These are phyloP conservation scores for Geopyxis carbonaria DNA, from an alignment of 495 filamentous ascomycete species.

Conservation along the genomic window DNA sequence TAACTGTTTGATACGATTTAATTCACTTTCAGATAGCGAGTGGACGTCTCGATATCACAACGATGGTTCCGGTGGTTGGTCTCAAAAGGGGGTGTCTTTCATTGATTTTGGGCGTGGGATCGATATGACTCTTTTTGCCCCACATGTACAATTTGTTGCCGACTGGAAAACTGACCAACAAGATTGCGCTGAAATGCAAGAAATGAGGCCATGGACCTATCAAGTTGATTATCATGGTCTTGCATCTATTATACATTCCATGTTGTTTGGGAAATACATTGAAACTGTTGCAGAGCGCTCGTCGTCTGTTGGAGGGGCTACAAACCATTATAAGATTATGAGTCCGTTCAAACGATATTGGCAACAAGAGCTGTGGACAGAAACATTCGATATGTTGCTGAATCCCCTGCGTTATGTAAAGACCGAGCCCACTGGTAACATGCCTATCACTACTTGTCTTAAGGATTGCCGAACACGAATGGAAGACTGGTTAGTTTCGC, in stretches of 20 bases:
- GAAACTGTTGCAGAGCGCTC: slow-evolving; percentile 48
- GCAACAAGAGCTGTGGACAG: slow-evolving; percentile 78
- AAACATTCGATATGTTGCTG: slow-evolving; percentile 69
- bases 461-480: slow-evolving; percentile 50
- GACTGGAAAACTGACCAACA: slow-evolving; percentile 75
- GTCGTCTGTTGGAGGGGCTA: slow-evolving; percentile 31
- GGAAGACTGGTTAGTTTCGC: slow-evolving; percentile 66
- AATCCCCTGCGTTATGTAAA: slow-evolving; percentile 55
- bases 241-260: slow-evolving; percentile 64
- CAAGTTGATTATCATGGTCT: slow-evolving; percentile 91
- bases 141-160: slow-evolving; percentile 72
- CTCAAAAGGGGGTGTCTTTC: slow-evolving; percentile 56
- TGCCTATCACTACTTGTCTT: slow-evolving; percentile 56
- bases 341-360: slow-evolving; percentile 82
- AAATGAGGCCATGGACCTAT: slow-evolving; percentile 83
- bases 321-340: slow-evolving; percentile 50
- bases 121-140: slow-evolving; percentile 70
- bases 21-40: slow-evolving; percentile 32
- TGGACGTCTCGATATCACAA: slow-evolving; percentile 40
- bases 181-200: slow-evolving; percentile 89
- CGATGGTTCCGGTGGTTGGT: slow-evolving; percentile 63
- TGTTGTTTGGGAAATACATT: slow-evolving; percentile 90
- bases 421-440: slow-evolving; percentile 37
- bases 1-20: slow-evolving; percentile 80
- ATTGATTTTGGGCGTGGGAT: slow-evolving; percentile 94